Evolutionary conservation across 2,329 filamentous ascomycete species (phyloP), one percentile per base, ranked within the genome.

Genomic region (Fonsecaea nubica): DNA sequence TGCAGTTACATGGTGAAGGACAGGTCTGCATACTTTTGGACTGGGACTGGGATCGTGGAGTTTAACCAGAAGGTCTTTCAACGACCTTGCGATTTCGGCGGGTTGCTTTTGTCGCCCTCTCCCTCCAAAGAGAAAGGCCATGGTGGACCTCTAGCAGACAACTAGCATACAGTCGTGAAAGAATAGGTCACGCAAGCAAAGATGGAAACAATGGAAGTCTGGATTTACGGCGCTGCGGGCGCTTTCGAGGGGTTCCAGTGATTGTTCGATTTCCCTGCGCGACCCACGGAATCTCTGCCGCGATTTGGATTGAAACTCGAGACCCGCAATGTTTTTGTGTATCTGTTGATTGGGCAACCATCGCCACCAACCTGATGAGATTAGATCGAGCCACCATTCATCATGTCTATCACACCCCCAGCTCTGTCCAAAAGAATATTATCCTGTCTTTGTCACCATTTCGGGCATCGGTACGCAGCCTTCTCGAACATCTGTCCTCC

Each of bases 51-150:
- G 82, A 67, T 89, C 86, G 74, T 88, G 86, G 65, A 91, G 78
- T 75, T 84, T 87, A 63, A 81, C 74, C 25, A 90, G 81, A 63
- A 89, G 81, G 66, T 91, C 89, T 74, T 88, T 90, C 55, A 88
- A 86, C 50, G 84, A 82, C 78, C 84, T 82, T 67, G 86, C 83
- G 76, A 91, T 80, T 76, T 92, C 87, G 71, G 85, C 80, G 69
- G 86, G 83, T 71, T 84, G 84, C 77, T 89, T 87, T 73, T 86
- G 83, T 72, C 85, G 85, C 73, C 84, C 85, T 68, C 88, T 82
- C 15, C 66, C 66, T 66, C 84, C 84, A 76, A 91, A 91, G 63
- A 91, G 81, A 79, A 91, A 92, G 54, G 89, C 87, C 89, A 92
- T 92, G 69, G 33, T 65, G 45, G 66, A 57, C 50, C 53, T 53